These are phyloP conservation scores for Artomyces pyxidatus DNA, from an alignment of 768 basidiomycete genomes.

Conservation along the genomic window DNA sequence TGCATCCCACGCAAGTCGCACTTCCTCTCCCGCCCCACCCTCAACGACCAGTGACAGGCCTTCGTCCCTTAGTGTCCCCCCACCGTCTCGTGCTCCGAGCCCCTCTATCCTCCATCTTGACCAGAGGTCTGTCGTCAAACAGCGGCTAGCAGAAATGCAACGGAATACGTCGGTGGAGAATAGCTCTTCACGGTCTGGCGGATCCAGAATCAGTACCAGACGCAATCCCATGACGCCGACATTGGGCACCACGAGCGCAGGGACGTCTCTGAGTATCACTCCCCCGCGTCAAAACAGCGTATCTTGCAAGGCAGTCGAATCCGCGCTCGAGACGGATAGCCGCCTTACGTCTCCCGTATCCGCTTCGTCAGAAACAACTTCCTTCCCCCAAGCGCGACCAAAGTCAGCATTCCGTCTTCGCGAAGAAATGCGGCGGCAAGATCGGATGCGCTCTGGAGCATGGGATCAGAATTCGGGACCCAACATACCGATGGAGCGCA, in stretches of 20 bases:
- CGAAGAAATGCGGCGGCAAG: conserved; percentile 12
- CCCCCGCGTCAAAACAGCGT: neutral
- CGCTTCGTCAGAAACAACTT: conserved; percentile 1
- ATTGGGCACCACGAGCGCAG: neutral
- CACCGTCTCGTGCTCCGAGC: conserved; percentile 31
- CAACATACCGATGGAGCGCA: conserved; percentile 1
- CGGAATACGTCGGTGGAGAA: conserved; percentile 1
- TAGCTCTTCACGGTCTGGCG: neutral
- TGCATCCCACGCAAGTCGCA: neutral
- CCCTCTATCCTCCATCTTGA: conserved; percentile 58
- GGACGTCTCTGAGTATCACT: neutral
- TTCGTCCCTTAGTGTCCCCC: conserved; percentile 17
- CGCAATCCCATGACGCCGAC: neutral
- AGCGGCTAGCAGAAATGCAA: conserved; percentile 57
- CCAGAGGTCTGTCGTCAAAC: conserved; percentile 54
- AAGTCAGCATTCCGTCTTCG: conserved; percentile 16
- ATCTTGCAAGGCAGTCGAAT: neutral
- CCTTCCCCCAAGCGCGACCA: neutral
- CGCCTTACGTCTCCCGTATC: conserved; percentile 11
- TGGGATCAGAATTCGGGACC: neutral
- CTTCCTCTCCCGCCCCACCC: conserved; percentile 14
- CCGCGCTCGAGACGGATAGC: neutral
- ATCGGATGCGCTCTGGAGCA: neutral
- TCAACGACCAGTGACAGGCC: conserved; percentile 6
- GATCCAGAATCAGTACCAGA: neutral